A percentile compares a stretch with the other conserved stretches of the same genome.
These are phyloP conservation scores for Apiospora kogelbergensis DNA, from an alignment of 2,329 filamentous ascomycete genomes.

Conservation along the genomic window DNA sequence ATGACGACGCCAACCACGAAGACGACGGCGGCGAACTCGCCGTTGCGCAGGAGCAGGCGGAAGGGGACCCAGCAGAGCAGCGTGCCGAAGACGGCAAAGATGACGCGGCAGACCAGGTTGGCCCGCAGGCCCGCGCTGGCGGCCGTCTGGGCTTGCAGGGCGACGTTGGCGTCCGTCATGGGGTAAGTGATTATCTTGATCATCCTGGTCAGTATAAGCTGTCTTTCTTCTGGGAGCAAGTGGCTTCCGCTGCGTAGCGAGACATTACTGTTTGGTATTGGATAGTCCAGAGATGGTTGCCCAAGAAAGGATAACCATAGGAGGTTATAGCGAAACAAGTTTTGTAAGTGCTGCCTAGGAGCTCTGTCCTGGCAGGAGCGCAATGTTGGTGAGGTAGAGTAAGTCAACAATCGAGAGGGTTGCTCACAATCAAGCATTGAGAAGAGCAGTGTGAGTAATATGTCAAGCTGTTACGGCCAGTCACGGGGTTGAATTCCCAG, in stretches of 20 bases:
- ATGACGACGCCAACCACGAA: slow-evolving; percentile 47
- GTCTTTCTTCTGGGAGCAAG: background rate
- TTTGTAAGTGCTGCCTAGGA: background rate
- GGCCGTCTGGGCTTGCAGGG: background rate
- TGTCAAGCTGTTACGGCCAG: background rate
- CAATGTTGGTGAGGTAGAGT: background rate
- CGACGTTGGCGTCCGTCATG: background rate
- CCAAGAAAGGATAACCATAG: background rate
- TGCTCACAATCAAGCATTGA: background rate
- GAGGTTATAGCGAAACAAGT: background rate
- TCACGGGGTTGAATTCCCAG: background rate
- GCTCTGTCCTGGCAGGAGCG: background rate
- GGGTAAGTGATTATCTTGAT: background rate
- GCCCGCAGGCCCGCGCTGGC: slow-evolving; percentile 19
- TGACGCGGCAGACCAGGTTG: slow-evolving; percentile 51
- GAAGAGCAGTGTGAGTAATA: background rate
- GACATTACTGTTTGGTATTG: background rate
- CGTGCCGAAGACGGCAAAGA: slow-evolving; percentile 45
- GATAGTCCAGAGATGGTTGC: background rate
- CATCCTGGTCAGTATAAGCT: background rate
- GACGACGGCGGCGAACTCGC: slow-evolving; percentile 53
- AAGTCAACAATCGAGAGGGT: background rate
- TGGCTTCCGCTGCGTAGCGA: background rate
- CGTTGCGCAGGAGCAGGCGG: slow-evolving; percentile 48
- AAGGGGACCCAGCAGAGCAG: slow-evolving; percentile 51